Conservation (phyloP, 257 asterid genomes). For the Eucommia ulmoides region DNA sequence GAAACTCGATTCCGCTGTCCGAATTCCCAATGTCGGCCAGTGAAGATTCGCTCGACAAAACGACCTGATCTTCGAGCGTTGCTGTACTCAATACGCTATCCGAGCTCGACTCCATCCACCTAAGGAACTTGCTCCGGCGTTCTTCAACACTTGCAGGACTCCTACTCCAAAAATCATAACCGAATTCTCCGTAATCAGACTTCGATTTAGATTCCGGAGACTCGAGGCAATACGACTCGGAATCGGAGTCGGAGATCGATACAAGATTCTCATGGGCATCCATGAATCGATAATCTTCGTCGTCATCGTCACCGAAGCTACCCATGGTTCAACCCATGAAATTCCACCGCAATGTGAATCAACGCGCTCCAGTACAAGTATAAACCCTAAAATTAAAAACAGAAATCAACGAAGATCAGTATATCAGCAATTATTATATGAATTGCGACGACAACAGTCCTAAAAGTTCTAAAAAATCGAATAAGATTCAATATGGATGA, state of each 20-base stretch:
- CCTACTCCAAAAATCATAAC: neutral
- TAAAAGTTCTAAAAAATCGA: neutral
- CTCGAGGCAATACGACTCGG: neutral
- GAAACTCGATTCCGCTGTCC: neutral
- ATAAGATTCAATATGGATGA: too few relatives aligned
- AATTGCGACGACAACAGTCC: neutral
- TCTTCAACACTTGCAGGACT: neutral
- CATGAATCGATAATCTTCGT: neutral
- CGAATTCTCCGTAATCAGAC: neutral
- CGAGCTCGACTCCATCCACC: neutral
- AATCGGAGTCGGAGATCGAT: neutral
- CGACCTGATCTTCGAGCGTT: neutral
- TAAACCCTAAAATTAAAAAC: neutral
- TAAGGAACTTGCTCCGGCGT: neutral
- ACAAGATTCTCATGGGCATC: neutral
- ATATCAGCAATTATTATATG: neutral
- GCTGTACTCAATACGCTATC: neutral
- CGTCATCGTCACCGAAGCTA: neutral
- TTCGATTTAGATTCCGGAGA: neutral
- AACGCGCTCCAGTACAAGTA: neutral
- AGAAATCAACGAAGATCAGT: neutral
- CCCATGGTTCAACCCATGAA: slow-evolving; percentile 2
- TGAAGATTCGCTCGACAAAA: too few relatives aligned
- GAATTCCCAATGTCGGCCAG: neutral
- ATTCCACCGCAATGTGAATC: neutral